Evolutionary conservation across 1,284 basidiomycete genomes (phyloP), one percentile per base, ranked within the genome.

Genomic region (Cryptococcus wingfieldii): DNA sequence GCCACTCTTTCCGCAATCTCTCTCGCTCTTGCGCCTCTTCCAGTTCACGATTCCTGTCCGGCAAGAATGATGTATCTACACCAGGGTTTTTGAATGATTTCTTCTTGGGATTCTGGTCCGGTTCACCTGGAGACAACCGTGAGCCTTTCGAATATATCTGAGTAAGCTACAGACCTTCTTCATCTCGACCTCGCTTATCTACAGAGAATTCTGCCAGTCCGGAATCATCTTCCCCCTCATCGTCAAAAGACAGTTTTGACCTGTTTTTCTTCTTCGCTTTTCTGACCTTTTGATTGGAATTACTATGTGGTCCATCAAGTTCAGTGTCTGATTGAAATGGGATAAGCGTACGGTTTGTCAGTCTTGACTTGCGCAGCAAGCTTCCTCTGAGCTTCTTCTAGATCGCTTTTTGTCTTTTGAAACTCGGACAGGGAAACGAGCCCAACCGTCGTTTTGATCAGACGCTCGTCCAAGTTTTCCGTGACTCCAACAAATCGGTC

Each of bases 21-120:
- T 98, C 95, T 34, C 96, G 82, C 72, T 93, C 86, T 47, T 83
- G 82, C 7, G 92, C 84, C 71, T 99, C 95, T 4, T 84, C 83
- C 68, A 95, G 92, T 71, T 99, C 96, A 8, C 96, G 86, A 34
- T 95, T 91, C 28, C 96, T 84, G 75, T 99, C 96, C 0, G 96
- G 96, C 8, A 99, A 82, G 80, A 99, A 99, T 1, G 94, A 97
- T 0, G 96, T 99, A 72, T 98, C 96, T 38, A 98, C 95, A 50
- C 86, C 82, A 0, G 96, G 96, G 67, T 98, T 98, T 80, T 98
- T 98, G 69, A 88, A 84, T 46, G 91, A 84, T 73, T 86, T 84
- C 76, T 93, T 94, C 8, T 78, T 31, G 28, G 31, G 23, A 8
- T 31, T 50, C 45, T 28, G 25, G 50, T 52, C 31, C 31, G 31